Evolutionary conservation across 176 grass and related monocot genomes (phyloP).

Genomic region (Neostapfia colusana): DNA sequence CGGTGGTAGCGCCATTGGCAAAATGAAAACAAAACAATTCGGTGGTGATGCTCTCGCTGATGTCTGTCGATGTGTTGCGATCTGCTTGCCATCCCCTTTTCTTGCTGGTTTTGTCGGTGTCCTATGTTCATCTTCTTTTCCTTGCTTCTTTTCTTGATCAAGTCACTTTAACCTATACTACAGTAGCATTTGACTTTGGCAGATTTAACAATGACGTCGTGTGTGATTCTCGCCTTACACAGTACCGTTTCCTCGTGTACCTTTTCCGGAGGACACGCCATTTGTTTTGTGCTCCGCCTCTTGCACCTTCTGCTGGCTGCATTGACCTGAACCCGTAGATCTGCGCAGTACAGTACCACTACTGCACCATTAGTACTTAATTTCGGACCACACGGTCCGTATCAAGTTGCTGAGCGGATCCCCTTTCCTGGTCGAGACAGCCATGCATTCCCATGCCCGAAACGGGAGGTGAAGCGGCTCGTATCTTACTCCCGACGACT

Average conservation of each 20-base stretch:
- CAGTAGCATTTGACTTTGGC: too few relatives aligned
- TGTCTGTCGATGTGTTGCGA: slow-evolving; percentile 6
- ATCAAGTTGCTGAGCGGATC: too few relatives aligned
- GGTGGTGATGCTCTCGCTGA: background rate
- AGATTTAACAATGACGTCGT: too few relatives aligned
- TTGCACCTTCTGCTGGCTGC: background rate
- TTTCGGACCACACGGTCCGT: background rate
- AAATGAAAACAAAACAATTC: background rate
- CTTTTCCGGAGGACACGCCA: background rate
- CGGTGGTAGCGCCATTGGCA: too few relatives aligned
- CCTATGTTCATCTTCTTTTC: background rate
- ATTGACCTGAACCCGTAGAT: background rate
- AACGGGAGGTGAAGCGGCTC: background rate
- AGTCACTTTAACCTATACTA: background rate
- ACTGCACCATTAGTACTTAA: too few relatives aligned
- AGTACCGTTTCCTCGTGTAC: background rate
- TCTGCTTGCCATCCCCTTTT: background rate
- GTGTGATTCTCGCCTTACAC: slow-evolving; percentile 8
- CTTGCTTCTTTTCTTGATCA: background rate
- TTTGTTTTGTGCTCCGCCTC: background rate
- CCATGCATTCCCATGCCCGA: background rate
- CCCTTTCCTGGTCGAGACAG: too few relatives aligned
- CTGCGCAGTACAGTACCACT: too few relatives aligned
- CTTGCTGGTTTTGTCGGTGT: slow-evolving; percentile 29
- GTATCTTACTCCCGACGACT: background rate